Evolutionary conservation across 164 flowering plant species (phyloP).

Genomic region (Vitis labrusca): DNA sequence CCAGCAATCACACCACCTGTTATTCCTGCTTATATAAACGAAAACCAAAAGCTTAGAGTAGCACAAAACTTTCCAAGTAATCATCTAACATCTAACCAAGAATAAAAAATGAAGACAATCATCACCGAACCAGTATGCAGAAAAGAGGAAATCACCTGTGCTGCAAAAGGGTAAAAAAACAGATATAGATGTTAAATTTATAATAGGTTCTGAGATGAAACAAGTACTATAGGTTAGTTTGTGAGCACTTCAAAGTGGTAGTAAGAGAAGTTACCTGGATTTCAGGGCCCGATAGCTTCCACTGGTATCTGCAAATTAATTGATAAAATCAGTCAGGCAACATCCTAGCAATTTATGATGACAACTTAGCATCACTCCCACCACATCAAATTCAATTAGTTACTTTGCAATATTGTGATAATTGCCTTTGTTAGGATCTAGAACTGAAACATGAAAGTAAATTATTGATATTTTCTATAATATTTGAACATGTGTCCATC

Average conservation of each 20-base stretch:
- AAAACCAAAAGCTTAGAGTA: conserved; percentile 13
- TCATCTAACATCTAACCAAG: neutral
- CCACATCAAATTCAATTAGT: neutral
- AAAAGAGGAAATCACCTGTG: conserved; percentile 41
- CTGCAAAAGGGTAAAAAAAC: conserved; percentile 44
- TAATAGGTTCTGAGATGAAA: neutral
- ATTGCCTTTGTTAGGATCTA: neutral
- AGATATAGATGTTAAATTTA: neutral
- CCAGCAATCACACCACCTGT: conserved; percentile 65
- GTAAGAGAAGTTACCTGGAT: conserved; percentile 39
- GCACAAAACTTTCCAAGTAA: neutral
- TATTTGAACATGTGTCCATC: no score
- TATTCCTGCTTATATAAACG: conserved; percentile 50
- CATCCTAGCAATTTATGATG: neutral
- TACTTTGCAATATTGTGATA: neutral
- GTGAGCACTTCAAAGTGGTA: neutral
- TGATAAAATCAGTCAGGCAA: neutral
- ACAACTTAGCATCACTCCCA: neutral
- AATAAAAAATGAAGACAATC: conserved; percentile 5
- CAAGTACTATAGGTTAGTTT: neutral
- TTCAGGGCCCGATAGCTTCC: conserved; percentile 44
- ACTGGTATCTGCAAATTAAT: conserved; percentile 46
- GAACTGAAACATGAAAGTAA: no score
- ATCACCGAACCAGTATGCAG: conserved; percentile 13
- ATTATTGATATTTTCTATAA: no score